Conservation (phyloP, 2,329 filamentous ascomycete species). For the Zarea fungicola region DNA sequence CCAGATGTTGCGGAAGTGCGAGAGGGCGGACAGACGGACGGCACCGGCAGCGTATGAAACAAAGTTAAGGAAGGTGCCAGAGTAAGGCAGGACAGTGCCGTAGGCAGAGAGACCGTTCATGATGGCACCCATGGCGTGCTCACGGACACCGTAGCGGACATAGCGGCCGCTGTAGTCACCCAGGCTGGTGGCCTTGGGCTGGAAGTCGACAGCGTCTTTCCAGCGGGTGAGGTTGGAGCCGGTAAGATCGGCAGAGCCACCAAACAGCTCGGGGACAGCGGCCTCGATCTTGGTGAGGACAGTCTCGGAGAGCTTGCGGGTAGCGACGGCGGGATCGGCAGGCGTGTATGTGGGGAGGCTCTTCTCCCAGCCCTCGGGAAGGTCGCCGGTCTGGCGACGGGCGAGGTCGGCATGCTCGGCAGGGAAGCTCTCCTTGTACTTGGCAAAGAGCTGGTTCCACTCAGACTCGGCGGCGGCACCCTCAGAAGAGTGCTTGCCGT, state of each 20-base stretch:
- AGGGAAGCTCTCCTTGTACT: conserved; percentile 76
- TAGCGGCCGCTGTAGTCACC: conserved; percentile 91
- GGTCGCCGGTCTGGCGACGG: conserved; percentile 74
- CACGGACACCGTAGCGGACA: conserved; percentile 85
- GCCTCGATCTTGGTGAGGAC: conserved; percentile 85
- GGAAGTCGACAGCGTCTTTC: conserved; percentile 97
- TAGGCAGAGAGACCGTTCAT: conserved; percentile 95
- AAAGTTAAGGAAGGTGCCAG: conserved; percentile 98
- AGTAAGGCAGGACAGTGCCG: conserved; percentile 88
- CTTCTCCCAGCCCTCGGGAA: conserved; percentile 97
- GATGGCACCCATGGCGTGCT: conserved; percentile 88
- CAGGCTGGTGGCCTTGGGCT: conserved; percentile 78
- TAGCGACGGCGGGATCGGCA: conserved; percentile 76
- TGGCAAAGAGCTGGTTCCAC: conserved; percentile 90
- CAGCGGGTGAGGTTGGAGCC: conserved; percentile 98
- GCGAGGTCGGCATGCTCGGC: conserved; percentile 73
- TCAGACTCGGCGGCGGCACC: conserved; percentile 87
- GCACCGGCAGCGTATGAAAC: conserved; percentile 95
- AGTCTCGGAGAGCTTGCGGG: conserved; percentile 92
- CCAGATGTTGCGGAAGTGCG: conserved; percentile 87
- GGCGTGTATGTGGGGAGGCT: conserved; percentile 85
- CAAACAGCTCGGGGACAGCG: conserved; percentile 81
- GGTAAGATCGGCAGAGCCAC: conserved; percentile 95
- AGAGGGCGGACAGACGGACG: conserved; percentile 88
- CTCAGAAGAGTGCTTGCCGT: conserved; percentile 76